A percentile compares a stretch with the other conserved stretches of the same genome.
Conservation (phyloP, 495 filamentous ascomycete genomes). For the Pseudotulostoma volvatum region DNA sequence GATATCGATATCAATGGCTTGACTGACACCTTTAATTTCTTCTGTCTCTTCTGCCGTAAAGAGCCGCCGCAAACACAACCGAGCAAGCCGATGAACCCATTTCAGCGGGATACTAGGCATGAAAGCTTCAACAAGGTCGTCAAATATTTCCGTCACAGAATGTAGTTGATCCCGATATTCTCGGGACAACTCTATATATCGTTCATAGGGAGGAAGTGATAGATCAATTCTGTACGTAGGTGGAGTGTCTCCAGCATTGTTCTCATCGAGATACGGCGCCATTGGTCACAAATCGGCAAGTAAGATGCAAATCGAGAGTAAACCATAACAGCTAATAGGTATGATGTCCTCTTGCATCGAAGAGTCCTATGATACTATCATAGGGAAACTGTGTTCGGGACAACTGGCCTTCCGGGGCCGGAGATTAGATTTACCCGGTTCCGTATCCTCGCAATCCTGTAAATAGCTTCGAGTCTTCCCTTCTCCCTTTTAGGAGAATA, state of each 20-base stretch:
- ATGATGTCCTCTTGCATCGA: too few relatives aligned
- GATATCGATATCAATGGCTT: slow-evolving; percentile 34
- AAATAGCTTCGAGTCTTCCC: too few relatives aligned
- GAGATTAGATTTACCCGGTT: too few relatives aligned
- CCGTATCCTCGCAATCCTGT: too few relatives aligned
- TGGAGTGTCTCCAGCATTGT: slow-evolving; percentile 4
- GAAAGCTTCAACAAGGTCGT: slow-evolving; percentile 20
- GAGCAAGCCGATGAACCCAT: slow-evolving; percentile 21
- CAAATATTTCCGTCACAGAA: slow-evolving; percentile 31
- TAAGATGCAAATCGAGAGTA: too few relatives aligned
- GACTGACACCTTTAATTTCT: slow-evolving; percentile 42
- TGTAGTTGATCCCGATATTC: slow-evolving; percentile 27
- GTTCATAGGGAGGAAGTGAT: slow-evolving; percentile 35
- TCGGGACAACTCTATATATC: slow-evolving; percentile 34
- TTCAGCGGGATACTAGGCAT: slow-evolving; percentile 12
- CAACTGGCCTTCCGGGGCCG: too few relatives aligned
- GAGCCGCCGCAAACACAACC: slow-evolving; percentile 30
- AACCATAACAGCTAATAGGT: too few relatives aligned
- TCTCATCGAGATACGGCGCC: background rate
- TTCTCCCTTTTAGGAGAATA: too few relatives aligned
- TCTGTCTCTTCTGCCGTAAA: slow-evolving; percentile 40
- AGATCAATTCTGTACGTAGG: slow-evolving; percentile 41
- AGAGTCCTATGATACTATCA: too few relatives aligned
- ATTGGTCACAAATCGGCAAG: too few relatives aligned
- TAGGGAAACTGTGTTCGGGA: too few relatives aligned